These are phyloP conservation scores for Eucalyptus urophylla DNA, from an alignment of 345 rosid species.

Conservation along the genomic window DNA sequence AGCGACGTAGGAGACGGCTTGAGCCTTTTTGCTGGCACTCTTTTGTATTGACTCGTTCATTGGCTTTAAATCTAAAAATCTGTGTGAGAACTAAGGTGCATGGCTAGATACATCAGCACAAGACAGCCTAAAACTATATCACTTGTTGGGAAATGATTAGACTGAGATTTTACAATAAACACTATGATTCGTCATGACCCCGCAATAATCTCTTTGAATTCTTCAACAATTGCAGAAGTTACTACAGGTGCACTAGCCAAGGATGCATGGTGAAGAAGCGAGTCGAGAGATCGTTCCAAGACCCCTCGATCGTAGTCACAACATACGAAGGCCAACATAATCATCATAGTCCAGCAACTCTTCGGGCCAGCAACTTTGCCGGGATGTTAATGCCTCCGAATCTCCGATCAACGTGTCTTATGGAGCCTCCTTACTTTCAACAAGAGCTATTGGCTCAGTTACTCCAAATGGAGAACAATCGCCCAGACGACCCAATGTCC, in stretches of 20 bases:
- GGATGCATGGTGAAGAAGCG: constrained; percentile 51
- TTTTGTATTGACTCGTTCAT: background rate
- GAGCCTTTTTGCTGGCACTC: background rate
- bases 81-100: background rate
- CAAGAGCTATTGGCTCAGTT: background rate
- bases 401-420: background rate
- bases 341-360: constrained; percentile 29
- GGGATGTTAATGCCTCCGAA: constrained; percentile 12
- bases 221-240: constrained; percentile 26
- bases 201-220: background rate
- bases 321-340: constrained; percentile 63
- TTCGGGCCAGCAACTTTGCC: constrained; percentile 16
- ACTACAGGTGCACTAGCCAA: constrained; percentile 54
- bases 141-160: background rate
- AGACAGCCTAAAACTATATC: background rate
- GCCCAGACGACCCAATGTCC: background rate
- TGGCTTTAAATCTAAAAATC: background rate
- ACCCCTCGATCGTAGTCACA: constrained; percentile 41
- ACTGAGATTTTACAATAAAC: background rate
- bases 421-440: background rate
- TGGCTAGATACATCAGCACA: background rate
- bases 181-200: background rate
- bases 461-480: background rate
- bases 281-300: constrained; percentile 48
- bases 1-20: background rate